These are phyloP conservation scores for Pluteus cervinus DNA, from an alignment of 768 basidiomycete genomes.

Conservation along the genomic window DNA sequence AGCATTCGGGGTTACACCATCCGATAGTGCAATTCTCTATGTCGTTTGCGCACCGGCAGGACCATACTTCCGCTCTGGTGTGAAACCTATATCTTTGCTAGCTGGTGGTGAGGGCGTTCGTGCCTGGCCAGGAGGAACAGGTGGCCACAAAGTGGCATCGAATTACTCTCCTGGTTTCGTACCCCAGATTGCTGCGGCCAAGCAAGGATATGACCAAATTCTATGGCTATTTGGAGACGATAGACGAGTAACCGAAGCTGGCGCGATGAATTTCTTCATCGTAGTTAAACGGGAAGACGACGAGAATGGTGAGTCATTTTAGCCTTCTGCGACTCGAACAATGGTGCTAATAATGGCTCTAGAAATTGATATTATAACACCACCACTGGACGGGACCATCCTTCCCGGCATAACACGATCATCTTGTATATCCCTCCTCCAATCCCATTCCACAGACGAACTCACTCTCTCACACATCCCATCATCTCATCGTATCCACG, in stretches of 20 bases:
- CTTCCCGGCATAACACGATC: constrained; percentile 89
- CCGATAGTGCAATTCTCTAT: constrained; percentile 70
- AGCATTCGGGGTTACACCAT: constrained; percentile 60
- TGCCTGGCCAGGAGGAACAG: constrained; percentile 62
- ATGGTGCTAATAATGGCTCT: constrained; percentile 2
- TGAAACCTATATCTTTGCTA: constrained; percentile 45
- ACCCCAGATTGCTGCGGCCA: constrained; percentile 60
- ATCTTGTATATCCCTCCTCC: constrained; percentile 60
- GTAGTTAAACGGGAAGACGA: constrained; percentile 57
- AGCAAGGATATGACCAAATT: constrained; percentile 70
- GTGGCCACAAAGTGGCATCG: constrained; percentile 69
- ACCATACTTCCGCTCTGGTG: constrained; percentile 68
- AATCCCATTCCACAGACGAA: constrained; percentile 48
- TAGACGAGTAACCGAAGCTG: constrained; percentile 47
- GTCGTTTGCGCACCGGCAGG: constrained; percentile 68
- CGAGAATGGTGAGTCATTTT: constrained; percentile 25
- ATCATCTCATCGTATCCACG: constrained; percentile 26
- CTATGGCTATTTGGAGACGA: constrained; percentile 70
- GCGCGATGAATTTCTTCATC: constrained; percentile 80
- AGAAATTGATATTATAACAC: constrained; percentile 76
- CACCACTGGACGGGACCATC: constrained; percentile 81
- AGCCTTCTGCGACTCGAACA: neutral
- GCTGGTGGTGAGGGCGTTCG: constrained; percentile 34
- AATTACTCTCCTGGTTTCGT: constrained; percentile 60
- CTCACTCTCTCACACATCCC: constrained; percentile 38